Evolutionary conservation across 2,329 filamentous ascomycete genomes (phyloP).

Genomic region (Xenoacremonium recifei): DNA sequence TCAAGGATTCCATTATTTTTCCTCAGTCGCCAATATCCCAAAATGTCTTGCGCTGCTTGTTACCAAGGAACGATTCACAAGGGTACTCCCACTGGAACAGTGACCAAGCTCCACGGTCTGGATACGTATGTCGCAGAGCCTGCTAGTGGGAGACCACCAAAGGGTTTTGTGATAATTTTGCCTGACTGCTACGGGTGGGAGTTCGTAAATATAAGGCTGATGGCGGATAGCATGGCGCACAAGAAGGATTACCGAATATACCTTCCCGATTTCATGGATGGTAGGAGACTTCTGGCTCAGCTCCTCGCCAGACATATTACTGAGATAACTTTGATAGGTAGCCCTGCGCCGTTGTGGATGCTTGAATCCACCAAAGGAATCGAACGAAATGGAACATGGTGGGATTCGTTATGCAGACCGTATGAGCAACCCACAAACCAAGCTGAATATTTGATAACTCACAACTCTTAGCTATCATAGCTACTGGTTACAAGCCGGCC

Average conservation of each 20-base stretch:
- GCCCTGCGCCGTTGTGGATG: no score
- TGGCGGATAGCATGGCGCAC: conserved; percentile 54
- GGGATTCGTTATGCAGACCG: no score
- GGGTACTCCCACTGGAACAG: conserved; percentile 43
- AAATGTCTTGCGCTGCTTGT: conserved; percentile 41
- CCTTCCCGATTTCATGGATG: conserved; percentile 55
- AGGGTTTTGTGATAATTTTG: conserved; percentile 52
- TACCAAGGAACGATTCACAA: conserved; percentile 46
- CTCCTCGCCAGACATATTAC: no score
- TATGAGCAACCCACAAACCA: no score
- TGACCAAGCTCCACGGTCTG: conserved; percentile 46
- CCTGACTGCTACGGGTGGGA: conserved; percentile 56
- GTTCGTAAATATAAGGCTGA: conserved; percentile 50
- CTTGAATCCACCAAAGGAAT: no score
- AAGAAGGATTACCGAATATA: conserved; percentile 50
- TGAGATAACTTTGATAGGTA: no score
- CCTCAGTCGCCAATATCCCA: background rate
- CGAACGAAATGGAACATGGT: no score
- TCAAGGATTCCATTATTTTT: no score
- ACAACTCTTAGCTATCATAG: no score
- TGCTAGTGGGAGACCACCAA: conserved; percentile 25
- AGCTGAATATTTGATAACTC: no score
- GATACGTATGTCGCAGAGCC: conserved; percentile 46
- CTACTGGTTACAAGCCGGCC: no score
- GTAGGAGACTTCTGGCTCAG: conserved; percentile 20